Percentiles rank a stretch among this genome's conserved stretches.
Conservation (phyloP, 2,329 filamentous ascomycete genomes). For the Colletotrichum truncatum region DNA sequence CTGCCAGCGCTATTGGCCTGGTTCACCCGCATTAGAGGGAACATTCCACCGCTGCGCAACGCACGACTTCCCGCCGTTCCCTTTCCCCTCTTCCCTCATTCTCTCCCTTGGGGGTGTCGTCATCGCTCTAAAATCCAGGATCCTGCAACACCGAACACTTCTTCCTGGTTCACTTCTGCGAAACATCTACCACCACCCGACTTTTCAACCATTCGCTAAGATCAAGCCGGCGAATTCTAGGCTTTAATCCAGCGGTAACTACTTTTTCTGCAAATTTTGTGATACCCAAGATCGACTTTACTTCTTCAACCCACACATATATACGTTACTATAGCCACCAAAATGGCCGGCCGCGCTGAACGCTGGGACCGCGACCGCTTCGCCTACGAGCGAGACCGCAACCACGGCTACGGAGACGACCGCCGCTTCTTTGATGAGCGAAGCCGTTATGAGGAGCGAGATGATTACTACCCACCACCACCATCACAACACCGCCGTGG, state of each 20-base stretch:
- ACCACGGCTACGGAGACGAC: constrained; percentile 61
- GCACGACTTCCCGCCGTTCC: constrained; percentile 20
- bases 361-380: constrained; percentile 68
- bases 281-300: constrained; percentile 15
- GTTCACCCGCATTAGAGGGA: constrained; percentile 5
- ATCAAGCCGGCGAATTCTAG: background rate
- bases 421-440: constrained; percentile 56
- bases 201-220: constrained; percentile 5
- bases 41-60: constrained; percentile 12
- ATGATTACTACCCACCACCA: constrained; percentile 35
- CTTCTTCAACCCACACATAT: background rate
- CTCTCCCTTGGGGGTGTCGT: constrained; percentile 19
- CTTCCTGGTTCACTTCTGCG: constrained; percentile 3
- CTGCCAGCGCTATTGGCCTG: constrained; percentile 23
- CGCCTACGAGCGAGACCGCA: constrained; percentile 48
- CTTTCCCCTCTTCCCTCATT: constrained; percentile 24
- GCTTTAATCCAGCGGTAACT: background rate
- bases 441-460: constrained; percentile 27
- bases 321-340: constrained; percentile 12
- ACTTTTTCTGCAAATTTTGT: constrained; percentile 4
- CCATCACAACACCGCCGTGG: too few relatives aligned
- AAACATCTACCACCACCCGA: constrained; percentile 21
- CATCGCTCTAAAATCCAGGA: constrained; percentile 24
- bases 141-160: constrained; percentile 16
- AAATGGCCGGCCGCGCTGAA: constrained; percentile 44